Evolutionary conservation across 257 asterid genomes (phyloP).

Genomic region (Euphrasia confusa): DNA sequence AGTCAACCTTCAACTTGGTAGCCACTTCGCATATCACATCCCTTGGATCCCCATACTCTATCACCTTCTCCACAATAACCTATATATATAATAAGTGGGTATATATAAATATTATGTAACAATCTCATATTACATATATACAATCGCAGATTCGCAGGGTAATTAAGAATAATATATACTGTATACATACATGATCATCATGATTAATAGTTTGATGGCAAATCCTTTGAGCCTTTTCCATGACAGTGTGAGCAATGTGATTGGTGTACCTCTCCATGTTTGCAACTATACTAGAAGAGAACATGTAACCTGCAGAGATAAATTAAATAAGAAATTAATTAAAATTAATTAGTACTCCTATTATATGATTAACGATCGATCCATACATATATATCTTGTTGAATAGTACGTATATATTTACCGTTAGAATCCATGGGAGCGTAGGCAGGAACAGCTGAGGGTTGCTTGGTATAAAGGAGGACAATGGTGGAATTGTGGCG

Average conservation of each 20-base stretch:
- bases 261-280: constrained; percentile 46
- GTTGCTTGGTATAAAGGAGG: constrained; percentile 49
- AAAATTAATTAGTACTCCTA: too few species aligned
- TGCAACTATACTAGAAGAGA: constrained; percentile 40
- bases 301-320: constrained; percentile 40
- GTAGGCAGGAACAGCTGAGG: constrained; percentile 28
- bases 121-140: too few species aligned
- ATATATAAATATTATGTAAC: too few species aligned
- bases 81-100: too few species aligned
- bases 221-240: constrained; percentile 40
- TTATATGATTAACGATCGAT: too few species aligned
- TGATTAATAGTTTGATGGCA: constrained; percentile 35
- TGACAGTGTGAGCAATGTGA: constrained; percentile 41
- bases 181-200: constrained; percentile 24
- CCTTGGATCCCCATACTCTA: constrained; percentile 70
- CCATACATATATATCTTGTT: too few species aligned
- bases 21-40: constrained; percentile 66
- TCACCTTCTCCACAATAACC: constrained; percentile 61
- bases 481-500: constrained; percentile 35
- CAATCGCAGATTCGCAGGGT: too few species aligned
- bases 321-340: too few species aligned
- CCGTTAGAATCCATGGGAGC: constrained; percentile 53
- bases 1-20: constrained; percentile 49
- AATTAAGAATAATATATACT: too few species aligned
- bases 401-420: constrained; percentile 19